These are phyloP conservation scores for Hippophae tibetana DNA, from an alignment of 306 rosid genomes.

Conservation along the genomic window DNA sequence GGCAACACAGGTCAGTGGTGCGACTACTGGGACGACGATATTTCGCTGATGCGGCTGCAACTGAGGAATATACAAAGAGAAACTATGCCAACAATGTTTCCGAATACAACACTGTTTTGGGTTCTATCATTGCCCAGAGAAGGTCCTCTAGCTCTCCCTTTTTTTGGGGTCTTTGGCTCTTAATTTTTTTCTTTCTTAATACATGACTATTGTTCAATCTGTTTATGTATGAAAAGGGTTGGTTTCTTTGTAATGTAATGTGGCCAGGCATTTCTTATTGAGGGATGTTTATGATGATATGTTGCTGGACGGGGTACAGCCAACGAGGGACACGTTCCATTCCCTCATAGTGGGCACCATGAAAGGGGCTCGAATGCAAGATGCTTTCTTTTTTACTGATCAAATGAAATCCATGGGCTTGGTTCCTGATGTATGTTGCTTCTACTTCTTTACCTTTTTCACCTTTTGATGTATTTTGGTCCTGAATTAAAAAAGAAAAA, in stretches of 20 bases:
- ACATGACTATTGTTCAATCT: not conserved
- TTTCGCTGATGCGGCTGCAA: constrained; percentile 32
- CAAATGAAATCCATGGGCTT: constrained; percentile 85
- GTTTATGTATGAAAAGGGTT: not conserved
- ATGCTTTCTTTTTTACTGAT: constrained; percentile 66
- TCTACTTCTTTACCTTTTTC: too few species aligned
- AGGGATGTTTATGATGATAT: constrained; percentile 81
- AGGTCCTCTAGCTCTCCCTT: constrained; percentile 25
- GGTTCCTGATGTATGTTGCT: constrained; percentile 63
- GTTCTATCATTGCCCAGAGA: constrained; percentile 50
- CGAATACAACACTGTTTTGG: constrained; percentile 76
- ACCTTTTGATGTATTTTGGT: too few species aligned
- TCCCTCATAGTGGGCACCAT: constrained; percentile 64
- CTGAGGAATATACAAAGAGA: constrained; percentile 52
- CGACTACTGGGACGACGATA: constrained; percentile 43
- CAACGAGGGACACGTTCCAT: constrained; percentile 67
- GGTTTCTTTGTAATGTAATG: not conserved
- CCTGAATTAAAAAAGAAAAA: too few species aligned
- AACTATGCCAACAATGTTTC: constrained; percentile 71
- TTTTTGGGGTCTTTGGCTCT: not conserved
- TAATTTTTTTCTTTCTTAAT: not conserved
- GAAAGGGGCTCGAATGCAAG: constrained; percentile 66
- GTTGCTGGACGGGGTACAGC: constrained; percentile 93
- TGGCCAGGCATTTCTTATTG: constrained; percentile 48
- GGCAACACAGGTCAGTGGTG: constrained; percentile 31